These are phyloP conservation scores for Ceratocystis destructans DNA, from an alignment of 2,329 filamentous ascomycete species.

Conservation along the genomic window DNA sequence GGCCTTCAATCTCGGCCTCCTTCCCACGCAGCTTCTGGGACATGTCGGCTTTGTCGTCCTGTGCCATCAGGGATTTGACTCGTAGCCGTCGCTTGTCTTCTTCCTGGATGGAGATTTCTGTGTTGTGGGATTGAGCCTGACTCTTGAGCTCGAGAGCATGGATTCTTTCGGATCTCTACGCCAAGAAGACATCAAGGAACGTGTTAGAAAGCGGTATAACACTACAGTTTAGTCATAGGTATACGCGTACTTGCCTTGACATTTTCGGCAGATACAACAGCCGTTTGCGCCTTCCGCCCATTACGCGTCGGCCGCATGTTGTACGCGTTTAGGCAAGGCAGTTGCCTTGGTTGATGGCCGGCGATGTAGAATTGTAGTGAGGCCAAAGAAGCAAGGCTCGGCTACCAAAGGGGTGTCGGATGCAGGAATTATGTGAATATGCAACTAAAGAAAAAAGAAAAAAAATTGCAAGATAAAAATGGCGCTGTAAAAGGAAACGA, in stretches of 20 bases:
- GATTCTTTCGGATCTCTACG: slow-evolving; percentile 18
- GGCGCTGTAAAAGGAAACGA: background rate
- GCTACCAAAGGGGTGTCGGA: background rate
- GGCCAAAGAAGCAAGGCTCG: background rate
- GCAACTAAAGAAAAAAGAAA: background rate
- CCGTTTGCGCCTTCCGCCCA: slow-evolving; percentile 12
- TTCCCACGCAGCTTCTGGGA: slow-evolving; percentile 47
- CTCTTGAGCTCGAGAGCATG: slow-evolving; percentile 31
- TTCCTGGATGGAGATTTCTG: slow-evolving; percentile 56
- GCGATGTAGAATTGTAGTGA: background rate
- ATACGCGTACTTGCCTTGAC: slow-evolving; percentile 14
- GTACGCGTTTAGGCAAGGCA: slow-evolving; percentile 12
- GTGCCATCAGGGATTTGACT: slow-evolving; percentile 55
- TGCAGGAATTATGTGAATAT: background rate
- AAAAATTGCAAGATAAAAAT: background rate
- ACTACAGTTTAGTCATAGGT: background rate
- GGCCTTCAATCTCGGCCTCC: slow-evolving; percentile 43
- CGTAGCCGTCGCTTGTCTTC: slow-evolving; percentile 60
- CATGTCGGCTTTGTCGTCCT: slow-evolving; percentile 58
- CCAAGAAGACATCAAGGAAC: background rate
- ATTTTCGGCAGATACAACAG: slow-evolving; percentile 4
- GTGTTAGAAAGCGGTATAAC: slow-evolving; percentile 4
- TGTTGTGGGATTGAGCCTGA: slow-evolving; percentile 59
- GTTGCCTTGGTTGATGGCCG: background rate
- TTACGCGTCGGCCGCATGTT: slow-evolving; percentile 18